These are phyloP conservation scores for Daldinia vernicosa DNA, from an alignment of 495 filamentous ascomycete species.

Conservation along the genomic window DNA sequence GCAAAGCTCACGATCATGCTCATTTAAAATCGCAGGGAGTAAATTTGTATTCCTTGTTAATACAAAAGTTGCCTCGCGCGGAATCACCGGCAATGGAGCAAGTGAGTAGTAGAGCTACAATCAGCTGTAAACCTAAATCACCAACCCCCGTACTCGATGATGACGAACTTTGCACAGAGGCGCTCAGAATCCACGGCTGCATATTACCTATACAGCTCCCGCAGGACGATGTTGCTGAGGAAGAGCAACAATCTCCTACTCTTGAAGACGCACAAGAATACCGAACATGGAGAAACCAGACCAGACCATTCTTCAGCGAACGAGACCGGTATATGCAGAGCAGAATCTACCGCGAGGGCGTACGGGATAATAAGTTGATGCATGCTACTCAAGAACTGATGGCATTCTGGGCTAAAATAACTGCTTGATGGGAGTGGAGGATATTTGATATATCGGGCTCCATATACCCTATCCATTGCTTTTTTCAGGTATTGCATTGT, in stretches of 20 bases:
- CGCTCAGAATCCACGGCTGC: slow-evolving; percentile 10
- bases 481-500: neutral
- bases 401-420: slow-evolving; percentile 26
- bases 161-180: neutral
- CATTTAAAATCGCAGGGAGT: slow-evolving; percentile 24
- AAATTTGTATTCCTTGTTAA: slow-evolving; percentile 23
- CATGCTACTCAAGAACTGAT: slow-evolving; percentile 9
- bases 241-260: slow-evolving; percentile 9
- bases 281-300: slow-evolving; percentile 18
- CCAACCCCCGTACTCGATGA: neutral
- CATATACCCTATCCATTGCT: neutral
- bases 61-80: slow-evolving; percentile 28
- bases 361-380: slow-evolving; percentile 10
- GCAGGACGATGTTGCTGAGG: neutral
- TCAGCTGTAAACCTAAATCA: neutral
- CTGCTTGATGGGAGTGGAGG: neutral
- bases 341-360: slow-evolving; percentile 22
- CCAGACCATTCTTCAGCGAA: slow-evolving; percentile 19
- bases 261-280: slow-evolving; percentile 20
- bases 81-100: slow-evolving; percentile 23
- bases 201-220: slow-evolving; percentile 17
- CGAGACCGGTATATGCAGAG: slow-evolving; percentile 32
- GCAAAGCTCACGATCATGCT: slow-evolving; percentile 27
- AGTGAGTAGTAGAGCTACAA: neutral
- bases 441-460: neutral